Conservation (phyloP, 352 stramenopile species). For the Phytophthora crassamura region DNA sequence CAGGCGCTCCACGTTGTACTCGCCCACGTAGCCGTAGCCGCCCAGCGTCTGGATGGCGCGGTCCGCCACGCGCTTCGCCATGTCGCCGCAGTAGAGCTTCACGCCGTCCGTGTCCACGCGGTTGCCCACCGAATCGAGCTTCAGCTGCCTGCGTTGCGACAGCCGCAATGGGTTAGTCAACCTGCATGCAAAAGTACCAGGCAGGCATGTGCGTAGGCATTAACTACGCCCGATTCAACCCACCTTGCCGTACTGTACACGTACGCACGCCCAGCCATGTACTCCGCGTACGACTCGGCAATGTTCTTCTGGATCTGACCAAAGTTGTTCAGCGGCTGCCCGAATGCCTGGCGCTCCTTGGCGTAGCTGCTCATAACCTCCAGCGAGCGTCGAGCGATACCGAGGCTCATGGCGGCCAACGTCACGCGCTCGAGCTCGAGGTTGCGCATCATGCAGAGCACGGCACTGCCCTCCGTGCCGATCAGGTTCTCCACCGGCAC, state of each 20-base stretch:
- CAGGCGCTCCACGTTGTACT: slow-evolving; percentile 98
- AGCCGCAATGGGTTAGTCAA: slow-evolving; percentile 8
- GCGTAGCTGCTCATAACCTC: slow-evolving; percentile 97
- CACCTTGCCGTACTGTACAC: slow-evolving; percentile 96
- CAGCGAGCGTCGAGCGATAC: slow-evolving; percentile 96
- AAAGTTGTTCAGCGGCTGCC: slow-evolving; percentile 91
- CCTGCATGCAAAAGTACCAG: not conserved
- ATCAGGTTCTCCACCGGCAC: slow-evolving; percentile 95
- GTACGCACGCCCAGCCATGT: slow-evolving; percentile 96
- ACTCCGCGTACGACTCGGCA: slow-evolving; percentile 98
- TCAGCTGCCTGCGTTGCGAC: slow-evolving; percentile 76
- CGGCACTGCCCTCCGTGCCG: slow-evolving; percentile 71
- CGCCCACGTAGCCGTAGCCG: slow-evolving; percentile 99
- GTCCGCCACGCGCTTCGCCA: slow-evolving; percentile 98
- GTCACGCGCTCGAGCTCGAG: slow-evolving; percentile 99
- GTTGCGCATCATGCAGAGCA: slow-evolving; percentile 96
- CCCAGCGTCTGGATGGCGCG: slow-evolving; percentile 98
- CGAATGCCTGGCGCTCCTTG: slow-evolving; percentile 96
- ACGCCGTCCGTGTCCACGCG: slow-evolving; percentile 98
- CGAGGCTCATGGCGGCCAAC: slow-evolving; percentile 96
- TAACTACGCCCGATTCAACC: slow-evolving; percentile 2
- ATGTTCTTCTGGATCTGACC: slow-evolving; percentile 98
- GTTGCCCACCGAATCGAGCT: slow-evolving; percentile 96
- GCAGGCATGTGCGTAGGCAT: not conserved
- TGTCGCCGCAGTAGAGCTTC: slow-evolving; percentile 98